Conservation (phyloP, 257 asterid species). For the Solanum acaule region DNA sequence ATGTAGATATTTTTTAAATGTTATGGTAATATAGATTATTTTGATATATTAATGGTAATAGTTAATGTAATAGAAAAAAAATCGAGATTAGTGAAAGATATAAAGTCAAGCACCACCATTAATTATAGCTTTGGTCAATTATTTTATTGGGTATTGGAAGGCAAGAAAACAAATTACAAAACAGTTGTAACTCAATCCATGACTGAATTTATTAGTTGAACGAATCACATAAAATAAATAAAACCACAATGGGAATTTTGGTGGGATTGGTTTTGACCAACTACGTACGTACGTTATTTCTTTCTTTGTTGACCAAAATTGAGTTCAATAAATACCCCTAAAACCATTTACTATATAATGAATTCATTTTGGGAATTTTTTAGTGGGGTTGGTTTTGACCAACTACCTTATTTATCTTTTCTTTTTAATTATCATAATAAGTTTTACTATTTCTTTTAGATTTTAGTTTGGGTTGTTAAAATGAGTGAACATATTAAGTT, state of each 20-base stretch:
- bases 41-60: not conserved
- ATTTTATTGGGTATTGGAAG: not conserved
- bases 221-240: not conserved
- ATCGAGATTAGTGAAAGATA: not conserved
- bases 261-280: conserved; percentile 17
- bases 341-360: not conserved
- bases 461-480: not conserved
- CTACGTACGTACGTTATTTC: not conserved
- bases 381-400: conserved; percentile 15
- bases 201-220: not conserved
- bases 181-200: not conserved
- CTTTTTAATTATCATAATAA: not conserved
- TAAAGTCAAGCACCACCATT: conserved; percentile 6
- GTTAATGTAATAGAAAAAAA: not conserved
- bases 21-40: not conserved
- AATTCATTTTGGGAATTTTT: not conserved
- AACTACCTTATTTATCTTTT: not conserved
- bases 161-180: not conserved
- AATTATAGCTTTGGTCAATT: conserved; percentile 8
- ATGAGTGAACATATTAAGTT: not conserved
- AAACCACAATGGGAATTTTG: not conserved
- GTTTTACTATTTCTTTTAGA: no score
- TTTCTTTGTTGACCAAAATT: not conserved
- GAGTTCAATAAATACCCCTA: not conserved
- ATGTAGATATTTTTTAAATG: not conserved